Base-by-base conservation (phyloP, 768 basidiomycete species). In the Boletellus sp. region DNA sequence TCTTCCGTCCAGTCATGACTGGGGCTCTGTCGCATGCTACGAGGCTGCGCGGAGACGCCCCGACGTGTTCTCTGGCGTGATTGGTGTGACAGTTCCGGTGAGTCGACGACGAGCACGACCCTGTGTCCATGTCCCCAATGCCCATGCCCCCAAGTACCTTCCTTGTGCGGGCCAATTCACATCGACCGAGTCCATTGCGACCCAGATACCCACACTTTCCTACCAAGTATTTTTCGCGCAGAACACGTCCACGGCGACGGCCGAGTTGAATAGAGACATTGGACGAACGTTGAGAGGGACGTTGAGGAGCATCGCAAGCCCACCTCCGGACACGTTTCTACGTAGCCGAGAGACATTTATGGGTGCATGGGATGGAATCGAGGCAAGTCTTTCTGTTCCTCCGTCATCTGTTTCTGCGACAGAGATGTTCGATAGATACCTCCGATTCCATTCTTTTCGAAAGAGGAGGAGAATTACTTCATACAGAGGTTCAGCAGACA, bases 21-120 rank as follows among this genome's bases (percentile, higher is more conserved):
- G 87, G 87, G 87, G 87, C 34, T 71, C 84, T 1, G 73, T 77
- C 45, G 51, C 80, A 3, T 87, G 87, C 53, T 84, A 81, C 56
- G 84, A 88, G 62, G 80, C 83, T 11, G 84, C 81, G 1, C 77
- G 86, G 15, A 73, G 76, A 69, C 71, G 84, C 16, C 87, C 86
- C 0, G 86, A 88, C 55, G 62, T 82, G 3, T 78, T 88, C 59
- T 68, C 64, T 0, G 84, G 71, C 3, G 78, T 87, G 15, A 64
- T 84, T 13, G 85, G 82, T 9, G 69, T 72, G 22, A 77, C 76
- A 3, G 70, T 86, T 44, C 87, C 87, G 1, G 85, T 87, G 59
- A 52, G 77, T 58, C 10, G 6, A 22, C 41, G 9, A 37, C 11
- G 10, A 34, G 17, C n/a, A 4, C 3, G 4, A 12, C 7, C n/a